Percentiles rank a stretch among this genome's conserved stretches.
phyloP scores from a whole-genome alignment of 2,329 filamentous ascomycete species.

The Gremmenia infestans region DNA sequence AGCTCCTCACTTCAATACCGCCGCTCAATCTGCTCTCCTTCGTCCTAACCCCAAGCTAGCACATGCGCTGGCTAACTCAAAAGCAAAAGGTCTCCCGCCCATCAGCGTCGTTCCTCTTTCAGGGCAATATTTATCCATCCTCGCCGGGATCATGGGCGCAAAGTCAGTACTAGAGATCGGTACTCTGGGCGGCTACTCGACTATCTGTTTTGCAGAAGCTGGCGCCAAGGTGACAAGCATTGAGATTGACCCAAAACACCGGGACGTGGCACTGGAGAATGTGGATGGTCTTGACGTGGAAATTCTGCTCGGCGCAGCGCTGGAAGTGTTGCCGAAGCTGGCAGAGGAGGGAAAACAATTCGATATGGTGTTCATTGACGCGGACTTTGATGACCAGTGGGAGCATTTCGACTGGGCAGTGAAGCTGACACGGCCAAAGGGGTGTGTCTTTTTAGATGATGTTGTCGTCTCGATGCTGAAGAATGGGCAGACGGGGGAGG shows the following conservation, averaged over 20 bases:
- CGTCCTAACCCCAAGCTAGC: conserved; percentile 25
- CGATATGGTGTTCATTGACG: conserved; percentile 50
- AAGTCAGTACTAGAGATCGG: conserved; percentile 48
- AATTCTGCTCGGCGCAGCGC: conserved; percentile 39
- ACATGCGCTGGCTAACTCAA: conserved; percentile 32
- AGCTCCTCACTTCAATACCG: conserved; percentile 5
- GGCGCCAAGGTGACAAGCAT: conserved; percentile 44
- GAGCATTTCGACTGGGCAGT: conserved; percentile 44
- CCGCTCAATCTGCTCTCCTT: conserved; percentile 15
- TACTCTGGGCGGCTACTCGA: conserved; percentile 46
- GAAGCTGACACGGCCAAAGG: conserved; percentile 36
- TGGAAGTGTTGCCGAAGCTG: conserved; percentile 38
- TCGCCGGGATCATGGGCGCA: conserved; percentile 33
- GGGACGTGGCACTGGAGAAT: conserved; percentile 43
- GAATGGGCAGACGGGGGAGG: background rate
- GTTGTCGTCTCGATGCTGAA: conserved; percentile 32
- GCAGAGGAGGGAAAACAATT: conserved; percentile 39
- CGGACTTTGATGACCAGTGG: conserved; percentile 45
- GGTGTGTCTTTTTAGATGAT: conserved; percentile 46
- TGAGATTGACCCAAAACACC: conserved; percentile 43
- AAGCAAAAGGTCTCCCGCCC: conserved; percentile 32
- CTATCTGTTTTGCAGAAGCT: conserved; percentile 41
- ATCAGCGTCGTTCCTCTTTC: conserved; percentile 35
- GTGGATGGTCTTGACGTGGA: conserved; percentile 40
- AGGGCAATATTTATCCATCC: conserved; percentile 37